These are phyloP conservation scores for Ulmus americana DNA, from an alignment of 331 rosid genomes.

Conservation along the genomic window DNA sequence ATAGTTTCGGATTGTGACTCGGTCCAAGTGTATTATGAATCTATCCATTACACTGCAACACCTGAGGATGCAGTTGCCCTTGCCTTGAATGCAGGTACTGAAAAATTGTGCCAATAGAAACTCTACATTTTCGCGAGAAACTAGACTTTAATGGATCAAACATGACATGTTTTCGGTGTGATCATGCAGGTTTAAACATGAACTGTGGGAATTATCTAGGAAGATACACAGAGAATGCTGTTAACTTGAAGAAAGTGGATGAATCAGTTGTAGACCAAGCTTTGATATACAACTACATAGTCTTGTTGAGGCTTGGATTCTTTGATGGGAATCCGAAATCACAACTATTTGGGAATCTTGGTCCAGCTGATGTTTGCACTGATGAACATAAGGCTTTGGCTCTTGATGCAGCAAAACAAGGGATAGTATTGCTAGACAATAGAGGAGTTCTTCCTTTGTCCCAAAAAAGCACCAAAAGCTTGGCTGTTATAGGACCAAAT, in stretches of 20 bases:
- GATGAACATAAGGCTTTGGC: slow-evolving; percentile 45
- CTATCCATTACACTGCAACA: slow-evolving; percentile 53
- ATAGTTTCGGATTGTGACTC: slow-evolving; percentile 85
- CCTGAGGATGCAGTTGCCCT: slow-evolving; percentile 82
- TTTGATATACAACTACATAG: slow-evolving; percentile 62
- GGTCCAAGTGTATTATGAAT: slow-evolving; percentile 46
- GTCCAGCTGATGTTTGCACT: slow-evolving; percentile 56
- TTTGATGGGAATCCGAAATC: slow-evolving; percentile 58
- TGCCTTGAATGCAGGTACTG: slow-evolving; percentile 65
- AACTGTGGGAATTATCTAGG: slow-evolving; percentile 56
- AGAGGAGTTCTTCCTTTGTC: slow-evolving; percentile 48
- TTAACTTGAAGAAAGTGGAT: slow-evolving; percentile 47
- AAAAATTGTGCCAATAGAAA: slow-evolving; percentile 3
- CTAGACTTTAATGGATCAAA: background rate
- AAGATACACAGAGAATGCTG: slow-evolving; percentile 54
- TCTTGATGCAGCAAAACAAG: slow-evolving; percentile 69
- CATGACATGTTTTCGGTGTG: background rate
- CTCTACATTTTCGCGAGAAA: background rate
- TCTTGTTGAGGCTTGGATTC: slow-evolving; percentile 67
- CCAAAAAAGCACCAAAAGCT: slow-evolving; percentile 15
- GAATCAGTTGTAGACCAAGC: slow-evolving; percentile 54
- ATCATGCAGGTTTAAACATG: slow-evolving; percentile 66
- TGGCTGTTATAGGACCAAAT: slow-evolving; percentile 61
- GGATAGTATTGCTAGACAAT: slow-evolving; percentile 62
- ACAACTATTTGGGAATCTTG: slow-evolving; percentile 53